Evolutionary conservation across 2,329 filamentous ascomycete genomes (phyloP).

Genomic region (Trichocomaceae sp.): DNA sequence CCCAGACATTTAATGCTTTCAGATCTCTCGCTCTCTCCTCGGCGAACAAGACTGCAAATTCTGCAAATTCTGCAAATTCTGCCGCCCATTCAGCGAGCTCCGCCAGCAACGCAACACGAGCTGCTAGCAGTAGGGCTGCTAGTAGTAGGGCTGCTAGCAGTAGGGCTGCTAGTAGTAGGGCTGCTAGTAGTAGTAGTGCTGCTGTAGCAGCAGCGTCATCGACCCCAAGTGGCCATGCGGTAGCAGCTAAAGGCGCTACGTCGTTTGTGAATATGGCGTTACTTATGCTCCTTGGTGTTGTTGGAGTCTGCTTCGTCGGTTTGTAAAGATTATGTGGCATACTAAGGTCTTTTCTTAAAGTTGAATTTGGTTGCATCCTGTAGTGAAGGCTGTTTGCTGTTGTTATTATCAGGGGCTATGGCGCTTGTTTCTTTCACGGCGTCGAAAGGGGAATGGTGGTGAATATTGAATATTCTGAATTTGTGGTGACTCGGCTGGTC

Average conservation of each 20-base stretch:
- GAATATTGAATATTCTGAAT: neutral
- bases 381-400: neutral
- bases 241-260: slow-evolving; percentile 1
- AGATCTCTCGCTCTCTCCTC: slow-evolving; percentile 5
- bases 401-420: neutral
- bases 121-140: no score
- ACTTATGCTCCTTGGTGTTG: slow-evolving; percentile 8
- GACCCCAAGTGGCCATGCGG: neutral
- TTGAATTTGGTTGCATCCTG: neutral
- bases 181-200: neutral
- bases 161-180: neutral
- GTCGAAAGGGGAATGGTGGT: neutral
- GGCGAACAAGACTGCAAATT: neutral
- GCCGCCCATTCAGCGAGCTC: neutral
- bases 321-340: neutral
- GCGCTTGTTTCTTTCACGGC: neutral
- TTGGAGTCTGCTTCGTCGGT: slow-evolving; percentile 6
- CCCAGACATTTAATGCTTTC: slow-evolving; percentile 11
- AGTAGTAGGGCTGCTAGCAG: neutral
- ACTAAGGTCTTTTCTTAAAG: neutral
- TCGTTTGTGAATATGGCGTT: slow-evolving; percentile 2
- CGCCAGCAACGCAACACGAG: neutral
- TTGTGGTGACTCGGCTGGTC: slow-evolving; percentile 3
- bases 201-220: neutral
- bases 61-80: neutral